Conservation (phyloP, 495 filamentous ascomycete species). For the Barbatosphaeria neglecta region DNA sequence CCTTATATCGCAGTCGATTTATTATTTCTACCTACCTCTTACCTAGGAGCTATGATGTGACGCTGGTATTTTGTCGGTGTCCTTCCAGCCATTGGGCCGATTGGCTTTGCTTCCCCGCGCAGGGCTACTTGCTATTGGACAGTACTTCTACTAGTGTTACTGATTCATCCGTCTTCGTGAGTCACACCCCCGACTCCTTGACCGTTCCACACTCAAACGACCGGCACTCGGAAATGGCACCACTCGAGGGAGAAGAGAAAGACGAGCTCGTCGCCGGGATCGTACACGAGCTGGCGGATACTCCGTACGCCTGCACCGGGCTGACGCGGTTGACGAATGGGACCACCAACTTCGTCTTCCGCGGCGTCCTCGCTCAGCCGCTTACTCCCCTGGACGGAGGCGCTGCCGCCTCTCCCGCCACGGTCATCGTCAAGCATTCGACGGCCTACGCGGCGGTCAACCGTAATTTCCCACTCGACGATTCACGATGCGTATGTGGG, state of each 20-base stretch:
- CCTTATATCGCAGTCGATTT: too few species aligned
- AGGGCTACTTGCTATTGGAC: too few species aligned
- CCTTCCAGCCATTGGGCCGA: too few species aligned
- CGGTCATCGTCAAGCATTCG: constrained; percentile 39
- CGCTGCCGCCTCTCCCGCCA: not conserved
- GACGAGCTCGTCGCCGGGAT: not conserved
- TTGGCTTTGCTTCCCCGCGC: too few species aligned
- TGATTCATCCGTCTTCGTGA: too few species aligned
- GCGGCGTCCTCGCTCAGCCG: constrained; percentile 23
- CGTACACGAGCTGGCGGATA: constrained; percentile 10
- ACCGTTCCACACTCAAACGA: too few species aligned
- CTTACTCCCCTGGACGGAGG: constrained; percentile 3
- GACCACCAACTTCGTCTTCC: constrained; percentile 44
- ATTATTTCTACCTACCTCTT: too few species aligned
- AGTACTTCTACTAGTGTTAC: too few species aligned
- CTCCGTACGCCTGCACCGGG: constrained; percentile 32
- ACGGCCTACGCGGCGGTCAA: constrained; percentile 30
- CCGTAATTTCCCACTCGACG: constrained; percentile 28
- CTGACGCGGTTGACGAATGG: constrained; percentile 34
- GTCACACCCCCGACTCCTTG: too few species aligned
- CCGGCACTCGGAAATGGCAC: too few species aligned
- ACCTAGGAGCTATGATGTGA: too few species aligned
- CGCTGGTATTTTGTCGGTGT: too few species aligned
- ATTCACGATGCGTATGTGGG: constrained; percentile 32
- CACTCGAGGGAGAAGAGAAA: not conserved